Evolutionary conservation across 495 filamentous ascomycete genomes (phyloP).

Genomic region (Aspergillus olivimuriae): DNA sequence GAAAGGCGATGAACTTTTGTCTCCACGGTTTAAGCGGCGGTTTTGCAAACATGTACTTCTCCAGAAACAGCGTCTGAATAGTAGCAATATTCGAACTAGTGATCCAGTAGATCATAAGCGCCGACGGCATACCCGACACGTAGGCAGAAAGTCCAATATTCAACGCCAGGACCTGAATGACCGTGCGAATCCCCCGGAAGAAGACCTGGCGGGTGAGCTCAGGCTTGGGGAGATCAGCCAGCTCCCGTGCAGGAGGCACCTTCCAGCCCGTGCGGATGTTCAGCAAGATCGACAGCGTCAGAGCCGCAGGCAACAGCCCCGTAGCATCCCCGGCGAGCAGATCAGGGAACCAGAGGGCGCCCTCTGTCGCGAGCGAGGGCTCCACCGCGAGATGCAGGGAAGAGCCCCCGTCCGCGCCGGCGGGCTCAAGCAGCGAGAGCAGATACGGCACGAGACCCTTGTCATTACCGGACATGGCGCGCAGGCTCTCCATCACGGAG

Average conservation of each 20-base stretch:
- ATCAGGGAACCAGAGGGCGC: slow-evolving; percentile 76
- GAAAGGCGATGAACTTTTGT: slow-evolving; percentile 9
- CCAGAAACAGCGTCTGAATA: slow-evolving; percentile 29
- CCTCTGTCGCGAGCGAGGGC: slow-evolving; percentile 56
- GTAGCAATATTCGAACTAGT: slow-evolving; percentile 41
- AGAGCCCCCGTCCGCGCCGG: neutral
- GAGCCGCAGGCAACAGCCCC: slow-evolving; percentile 54
- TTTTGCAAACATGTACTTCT: slow-evolving; percentile 29
- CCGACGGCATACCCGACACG: slow-evolving; percentile 47
- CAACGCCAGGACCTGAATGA: slow-evolving; percentile 26
- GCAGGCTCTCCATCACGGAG: slow-evolving; percentile 57
- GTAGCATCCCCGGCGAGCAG: slow-evolving; percentile 64
- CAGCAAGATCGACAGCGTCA: slow-evolving; percentile 36
- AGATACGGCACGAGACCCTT: slow-evolving; percentile 46
- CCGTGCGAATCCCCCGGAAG: slow-evolving; percentile 15
- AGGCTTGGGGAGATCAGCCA: slow-evolving; percentile 21
- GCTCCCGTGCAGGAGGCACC: slow-evolving; percentile 6
- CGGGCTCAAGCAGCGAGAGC: slow-evolving; percentile 14
- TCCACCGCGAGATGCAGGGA: slow-evolving; percentile 34
- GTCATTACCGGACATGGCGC: slow-evolving; percentile 55
- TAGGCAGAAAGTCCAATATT: slow-evolving; percentile 26
- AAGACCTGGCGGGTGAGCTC: slow-evolving; percentile 18
- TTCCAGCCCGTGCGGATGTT: slow-evolving; percentile 33
- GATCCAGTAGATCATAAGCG: slow-evolving; percentile 70
- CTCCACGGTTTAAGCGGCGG: slow-evolving; percentile 17